phyloP scores from a whole-genome alignment of 2,329 filamentous ascomycete species.

The Colletotrichum gigasporum region DNA sequence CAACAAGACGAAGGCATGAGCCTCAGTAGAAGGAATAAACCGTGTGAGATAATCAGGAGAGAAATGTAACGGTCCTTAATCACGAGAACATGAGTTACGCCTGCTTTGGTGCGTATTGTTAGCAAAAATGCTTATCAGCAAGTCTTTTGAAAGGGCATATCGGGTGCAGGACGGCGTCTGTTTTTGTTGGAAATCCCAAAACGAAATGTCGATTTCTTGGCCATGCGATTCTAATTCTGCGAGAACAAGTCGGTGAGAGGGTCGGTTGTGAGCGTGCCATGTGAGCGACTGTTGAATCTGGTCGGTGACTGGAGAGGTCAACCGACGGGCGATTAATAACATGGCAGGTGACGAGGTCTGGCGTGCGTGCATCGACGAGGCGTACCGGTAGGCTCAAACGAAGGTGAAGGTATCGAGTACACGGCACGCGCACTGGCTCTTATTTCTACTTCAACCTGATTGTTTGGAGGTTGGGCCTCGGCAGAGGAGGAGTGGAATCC shows the following conservation, averaged over 20 bases:
- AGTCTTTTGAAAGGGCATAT: not conserved
- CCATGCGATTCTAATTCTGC: not conserved
- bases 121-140: not conserved
- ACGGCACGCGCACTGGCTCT: not conserved
- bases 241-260: not conserved
- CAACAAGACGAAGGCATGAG: slow-evolving; percentile 24
- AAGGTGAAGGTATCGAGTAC: too few relatives aligned
- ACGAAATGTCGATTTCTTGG: not conserved
- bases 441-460: not conserved
- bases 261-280: not conserved
- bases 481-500: too few relatives aligned
- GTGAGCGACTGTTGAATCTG: not conserved
- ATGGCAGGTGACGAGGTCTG: not conserved
- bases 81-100: slow-evolving; percentile 5
- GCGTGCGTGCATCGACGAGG: not conserved
- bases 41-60: not conserved
- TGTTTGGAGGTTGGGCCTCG: not conserved
- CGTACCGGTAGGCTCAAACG: slow-evolving; percentile 3
- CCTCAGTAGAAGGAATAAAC: not conserved
- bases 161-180: not conserved
- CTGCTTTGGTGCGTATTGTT: not conserved
- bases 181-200: not conserved
- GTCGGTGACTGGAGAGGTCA: slow-evolving; percentile 8
- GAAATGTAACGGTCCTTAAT: not conserved
- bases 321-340: slow-evolving; percentile 6